Base-by-base conservation (phyloP, 768 basidiomycete species). In the Leccinum variicolor region DNA sequence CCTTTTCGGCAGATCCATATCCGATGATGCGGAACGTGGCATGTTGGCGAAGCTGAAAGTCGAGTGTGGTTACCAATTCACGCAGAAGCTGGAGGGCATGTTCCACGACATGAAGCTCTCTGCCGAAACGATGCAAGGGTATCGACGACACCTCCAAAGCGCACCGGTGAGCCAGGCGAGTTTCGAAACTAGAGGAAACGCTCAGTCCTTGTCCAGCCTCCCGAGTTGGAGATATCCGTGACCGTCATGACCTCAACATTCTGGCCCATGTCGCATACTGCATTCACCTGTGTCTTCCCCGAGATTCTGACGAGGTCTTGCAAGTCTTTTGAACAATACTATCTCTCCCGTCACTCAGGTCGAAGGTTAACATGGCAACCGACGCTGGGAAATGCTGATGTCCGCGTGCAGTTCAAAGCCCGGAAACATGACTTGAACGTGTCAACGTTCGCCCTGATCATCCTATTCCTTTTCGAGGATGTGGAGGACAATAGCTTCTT, bases 41-140 rank as follows among this genome's bases (percentile, higher is more conserved):
- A 98, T 99, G 94, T 82, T 99, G 2, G 88, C 93, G 48, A 98
- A 97, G 74, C 85, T 99, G 66, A 98, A 98, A 76, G 82, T 96
- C 25, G 96, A 98, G 75, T 95, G 91, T 66, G 96, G 96, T 7
- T 89, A 87, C 65, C 93, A 96, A 69, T 99, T 98, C 73, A 98
- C 97, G 1, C 93, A 96, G 74, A 95, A 95, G 71, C 78, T 98
- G 66, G 95, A 99, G 73, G 95, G 95, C 57, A 99, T 99, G 96
- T 97, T 99, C 83, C 82, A 92, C 62, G 96, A 98, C 69, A 94
- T 99, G 86, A 91, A 86, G 66, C 71, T 95, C 28, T 96, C 93
- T 6, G 73, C 77, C 19, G 97, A 99, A 55, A 86, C 85, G 15
- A 90, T 89, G 81, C 77, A 81, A 34, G 84, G 82, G 5, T 99